Conservation (phyloP, 345 rosid species). For the Raphanus sativus region DNA sequence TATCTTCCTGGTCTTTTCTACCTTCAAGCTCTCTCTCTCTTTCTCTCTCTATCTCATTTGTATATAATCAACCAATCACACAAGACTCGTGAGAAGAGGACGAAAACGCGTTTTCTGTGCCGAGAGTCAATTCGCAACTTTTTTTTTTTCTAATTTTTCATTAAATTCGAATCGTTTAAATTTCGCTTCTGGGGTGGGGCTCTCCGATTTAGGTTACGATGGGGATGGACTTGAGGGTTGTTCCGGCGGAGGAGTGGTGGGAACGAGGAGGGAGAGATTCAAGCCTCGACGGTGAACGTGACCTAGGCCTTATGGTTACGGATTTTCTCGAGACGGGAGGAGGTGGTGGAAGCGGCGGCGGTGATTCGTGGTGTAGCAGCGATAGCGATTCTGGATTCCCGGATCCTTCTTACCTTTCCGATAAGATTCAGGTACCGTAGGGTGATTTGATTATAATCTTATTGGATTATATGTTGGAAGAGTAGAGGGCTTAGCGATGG, state of each 20-base stretch:
- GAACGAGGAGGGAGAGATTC: constrained; percentile 45
- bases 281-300: constrained; percentile 86
- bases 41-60: not conserved
- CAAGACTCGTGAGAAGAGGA: constrained; percentile 29
- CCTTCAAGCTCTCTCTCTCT: not conserved
- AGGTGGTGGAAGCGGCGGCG: constrained; percentile 55
- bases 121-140: not conserved
- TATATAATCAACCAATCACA: not conserved
- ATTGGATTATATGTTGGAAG: too few species aligned
- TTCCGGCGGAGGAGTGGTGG: constrained; percentile 51
- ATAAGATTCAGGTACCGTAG: constrained; percentile 60
- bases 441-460: not conserved
- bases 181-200: not conserved
- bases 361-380: constrained; percentile 75
- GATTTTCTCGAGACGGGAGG: constrained; percentile 79
- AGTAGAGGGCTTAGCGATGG: too few species aligned
- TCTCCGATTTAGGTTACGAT: not conserved
- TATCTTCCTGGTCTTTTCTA: not conserved
- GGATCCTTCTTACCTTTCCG: constrained; percentile 72
- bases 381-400: constrained; percentile 78
- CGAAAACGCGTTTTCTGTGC: constrained; percentile 26
- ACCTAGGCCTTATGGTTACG: constrained; percentile 81
- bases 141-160: not conserved
- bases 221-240: constrained; percentile 62
- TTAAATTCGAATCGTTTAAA: not conserved